Percentiles rank a stretch among this genome's conserved stretches.
These are phyloP conservation scores for Wickerhamiella spandovensis DNA, from an alignment of 805 yeast genomes.

Conservation along the genomic window DNA sequence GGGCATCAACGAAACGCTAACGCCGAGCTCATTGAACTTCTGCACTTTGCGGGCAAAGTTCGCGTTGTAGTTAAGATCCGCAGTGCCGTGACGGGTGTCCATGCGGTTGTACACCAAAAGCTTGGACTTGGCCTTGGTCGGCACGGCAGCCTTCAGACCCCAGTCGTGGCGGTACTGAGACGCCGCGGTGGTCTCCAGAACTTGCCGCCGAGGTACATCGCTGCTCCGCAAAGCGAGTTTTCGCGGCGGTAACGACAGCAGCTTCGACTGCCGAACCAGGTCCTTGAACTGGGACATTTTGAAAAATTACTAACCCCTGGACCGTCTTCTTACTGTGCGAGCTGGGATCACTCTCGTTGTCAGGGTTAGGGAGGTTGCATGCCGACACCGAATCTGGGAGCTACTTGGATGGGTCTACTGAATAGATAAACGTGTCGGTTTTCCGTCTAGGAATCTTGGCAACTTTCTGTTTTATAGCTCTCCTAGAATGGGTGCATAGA, in stretches of 20 bases:
- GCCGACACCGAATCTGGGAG: no score
- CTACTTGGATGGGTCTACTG: no score
- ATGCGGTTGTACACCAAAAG: slow-evolving; percentile 17
- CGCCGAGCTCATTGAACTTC: slow-evolving; percentile 21
- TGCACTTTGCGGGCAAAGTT: slow-evolving; percentile 18
- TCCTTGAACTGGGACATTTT: slow-evolving; percentile 10
- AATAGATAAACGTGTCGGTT: no score
- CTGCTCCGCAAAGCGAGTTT: slow-evolving; percentile 5
- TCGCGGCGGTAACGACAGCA: slow-evolving; percentile 18
- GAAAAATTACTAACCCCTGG: background rate
- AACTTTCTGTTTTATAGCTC: no score
- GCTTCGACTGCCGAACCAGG: slow-evolving; percentile 18
- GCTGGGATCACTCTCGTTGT: no score
- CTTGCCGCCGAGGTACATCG: slow-evolving; percentile 21
- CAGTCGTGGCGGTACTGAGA: slow-evolving; percentile 24
- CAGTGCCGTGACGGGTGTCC: slow-evolving; percentile 20
- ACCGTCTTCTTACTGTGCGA: no score
- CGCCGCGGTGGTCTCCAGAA: slow-evolving; percentile 22
- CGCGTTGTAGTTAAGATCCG: slow-evolving; percentile 20
- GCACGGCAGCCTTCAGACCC: slow-evolving; percentile 25
- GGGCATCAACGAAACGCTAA: slow-evolving; percentile 9
- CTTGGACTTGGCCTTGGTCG: slow-evolving; percentile 17
- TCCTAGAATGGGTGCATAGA: no score
- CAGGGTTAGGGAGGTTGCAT: no score
- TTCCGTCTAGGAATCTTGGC: no score